A percentile compares a stretch with the other conserved stretches of the same genome.
These are phyloP conservation scores for Pythium utonaiense DNA, from an alignment of 352 stramenopile species.

Conservation along the genomic window DNA sequence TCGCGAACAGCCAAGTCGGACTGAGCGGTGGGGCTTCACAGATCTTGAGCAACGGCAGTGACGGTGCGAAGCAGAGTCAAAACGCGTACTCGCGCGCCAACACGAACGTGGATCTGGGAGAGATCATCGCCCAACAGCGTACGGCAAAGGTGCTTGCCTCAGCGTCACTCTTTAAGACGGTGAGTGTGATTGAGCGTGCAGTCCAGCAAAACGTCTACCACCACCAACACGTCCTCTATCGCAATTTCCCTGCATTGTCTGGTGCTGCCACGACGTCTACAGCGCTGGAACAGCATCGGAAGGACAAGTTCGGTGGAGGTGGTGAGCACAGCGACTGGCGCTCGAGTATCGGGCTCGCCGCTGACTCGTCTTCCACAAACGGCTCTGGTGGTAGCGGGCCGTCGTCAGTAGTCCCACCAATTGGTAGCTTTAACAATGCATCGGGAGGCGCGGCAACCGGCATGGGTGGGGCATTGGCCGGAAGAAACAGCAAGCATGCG, in stretches of 20 bases:
- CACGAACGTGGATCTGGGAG: conserved; percentile 68
- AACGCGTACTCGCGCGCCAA: conserved; percentile 66
- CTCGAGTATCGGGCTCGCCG: conserved; percentile 4
- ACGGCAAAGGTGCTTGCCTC: conserved; percentile 62
- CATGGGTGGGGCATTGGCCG: conserved; percentile 18
- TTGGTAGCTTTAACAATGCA: conserved; percentile 8
- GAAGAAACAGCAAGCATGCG: conserved; percentile 11
- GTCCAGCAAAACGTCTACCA: conserved; percentile 90
- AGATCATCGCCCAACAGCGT: conserved; percentile 67
- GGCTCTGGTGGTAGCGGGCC: background rate
- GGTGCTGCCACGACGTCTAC: background rate
- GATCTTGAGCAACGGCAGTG: conserved; percentile 39
- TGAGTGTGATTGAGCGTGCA: conserved; percentile 74
- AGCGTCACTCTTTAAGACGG: conserved; percentile 47
- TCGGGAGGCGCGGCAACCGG: conserved; percentile 6
- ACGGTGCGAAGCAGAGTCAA: conserved; percentile 34
- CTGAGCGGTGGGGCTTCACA: conserved; percentile 39
- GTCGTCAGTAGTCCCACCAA: conserved; percentile 13
- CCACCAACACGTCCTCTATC: conserved; percentile 77
- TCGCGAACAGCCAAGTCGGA: conserved; percentile 37
- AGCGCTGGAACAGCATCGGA: background rate
- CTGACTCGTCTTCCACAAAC: background rate
- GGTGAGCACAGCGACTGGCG: conserved; percentile 19
- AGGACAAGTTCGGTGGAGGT: background rate
- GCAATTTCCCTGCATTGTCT: conserved; percentile 58